Conservation (phyloP, 441 rosid genomes). For the Sinapis alba region DNA sequence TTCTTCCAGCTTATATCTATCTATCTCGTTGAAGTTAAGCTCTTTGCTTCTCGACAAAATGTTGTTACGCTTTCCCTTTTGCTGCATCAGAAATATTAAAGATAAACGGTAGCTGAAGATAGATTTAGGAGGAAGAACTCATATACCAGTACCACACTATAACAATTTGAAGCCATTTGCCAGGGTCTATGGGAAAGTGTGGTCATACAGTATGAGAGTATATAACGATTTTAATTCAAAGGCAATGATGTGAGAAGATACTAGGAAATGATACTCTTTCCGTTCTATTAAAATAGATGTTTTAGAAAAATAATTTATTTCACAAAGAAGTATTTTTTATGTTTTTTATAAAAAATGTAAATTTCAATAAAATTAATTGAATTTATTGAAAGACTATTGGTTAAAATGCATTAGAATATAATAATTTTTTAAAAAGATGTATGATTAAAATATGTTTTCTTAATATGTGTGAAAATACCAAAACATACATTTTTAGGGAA, state of each 20-base stretch:
- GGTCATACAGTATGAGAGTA: background rate
- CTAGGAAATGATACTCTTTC: too few relatives aligned
- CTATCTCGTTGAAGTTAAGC: background rate
- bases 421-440: too few relatives aligned
- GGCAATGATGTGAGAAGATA: background rate
- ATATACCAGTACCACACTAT: background rate
- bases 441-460: too few relatives aligned
- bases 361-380: too few relatives aligned
- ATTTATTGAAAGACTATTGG: too few relatives aligned
- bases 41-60: background rate
- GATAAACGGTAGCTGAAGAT: background rate
- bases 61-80: background rate
- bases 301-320: too few relatives aligned
- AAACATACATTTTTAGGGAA: too few relatives aligned
- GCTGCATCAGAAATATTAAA: constrained; percentile 2
- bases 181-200: background rate
- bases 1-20: constrained; percentile 1
- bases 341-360: too few relatives aligned
- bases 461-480: too few relatives aligned
- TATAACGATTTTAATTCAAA: background rate
- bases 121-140: background rate
- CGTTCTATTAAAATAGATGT: too few relatives aligned
- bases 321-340: too few relatives aligned
- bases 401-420: too few relatives aligned
- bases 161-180: background rate